phyloP scores from a whole-genome alignment of 2,329 filamentous ascomycete species.

The Ceratocystis destructans region DNA sequence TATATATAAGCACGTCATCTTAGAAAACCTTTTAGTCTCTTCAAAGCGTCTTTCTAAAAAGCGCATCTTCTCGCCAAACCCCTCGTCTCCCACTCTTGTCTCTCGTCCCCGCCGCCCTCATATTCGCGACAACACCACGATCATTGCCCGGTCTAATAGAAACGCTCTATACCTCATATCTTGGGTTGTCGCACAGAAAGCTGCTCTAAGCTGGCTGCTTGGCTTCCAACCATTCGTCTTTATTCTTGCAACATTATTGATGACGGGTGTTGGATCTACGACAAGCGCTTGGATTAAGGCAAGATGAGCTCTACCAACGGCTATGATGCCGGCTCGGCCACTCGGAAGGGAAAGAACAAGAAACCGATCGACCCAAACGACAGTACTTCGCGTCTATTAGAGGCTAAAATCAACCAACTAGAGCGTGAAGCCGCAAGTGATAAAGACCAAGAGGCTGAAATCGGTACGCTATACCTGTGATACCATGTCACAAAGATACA shows the following conservation, averaged over 20 bases:
- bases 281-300: not conserved
- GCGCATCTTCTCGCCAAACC: not conserved
- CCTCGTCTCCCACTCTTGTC: not conserved
- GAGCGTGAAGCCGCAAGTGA: conserved; percentile 87
- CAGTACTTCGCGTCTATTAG: conserved; percentile 71
- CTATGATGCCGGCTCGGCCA: conserved; percentile 1
- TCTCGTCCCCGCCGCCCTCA: not conserved
- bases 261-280: not conserved
- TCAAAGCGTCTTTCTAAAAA: not conserved
- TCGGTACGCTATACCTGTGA: conserved; percentile 46
- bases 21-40: not conserved
- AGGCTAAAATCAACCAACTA: conserved; percentile 86
- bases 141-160: not conserved
- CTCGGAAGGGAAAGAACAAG: conserved; percentile 72
- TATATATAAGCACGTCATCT: not conserved
- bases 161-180: not conserved
- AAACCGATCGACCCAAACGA: conserved; percentile 75
- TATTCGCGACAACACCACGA: not conserved
- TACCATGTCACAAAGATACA: not conserved
- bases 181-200: not conserved
- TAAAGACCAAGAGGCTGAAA: conserved; percentile 91
- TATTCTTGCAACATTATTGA: not conserved
- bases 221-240: not conserved
- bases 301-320: conserved; percentile 13
- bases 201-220: not conserved